A percentile compares a stretch with the other conserved stretches of the same genome.
phyloP scores from a whole-genome alignment of 2,329 filamentous ascomycete species.

The Coniochaeta sp. region DNA sequence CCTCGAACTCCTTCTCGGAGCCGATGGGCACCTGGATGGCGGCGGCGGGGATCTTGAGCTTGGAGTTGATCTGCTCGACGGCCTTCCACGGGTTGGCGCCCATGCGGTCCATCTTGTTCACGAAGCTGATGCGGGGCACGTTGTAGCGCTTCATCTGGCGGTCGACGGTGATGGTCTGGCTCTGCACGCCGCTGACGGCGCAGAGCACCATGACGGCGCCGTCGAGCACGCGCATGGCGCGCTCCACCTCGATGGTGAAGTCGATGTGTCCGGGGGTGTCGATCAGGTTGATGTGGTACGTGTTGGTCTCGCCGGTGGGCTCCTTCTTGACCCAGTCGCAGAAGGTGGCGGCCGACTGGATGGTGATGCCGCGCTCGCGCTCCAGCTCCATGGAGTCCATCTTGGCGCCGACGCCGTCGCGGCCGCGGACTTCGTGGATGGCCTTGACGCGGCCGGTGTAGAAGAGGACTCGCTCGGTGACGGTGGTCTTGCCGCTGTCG shows the following conservation, averaged over 20 bases:
- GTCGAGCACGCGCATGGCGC: slow-evolving; percentile 88
- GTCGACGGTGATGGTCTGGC: slow-evolving; percentile 96
- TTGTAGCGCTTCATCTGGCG: slow-evolving; percentile 99
- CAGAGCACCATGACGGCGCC: slow-evolving; percentile 98
- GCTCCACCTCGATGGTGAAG: slow-evolving; percentile 97
- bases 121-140: slow-evolving; percentile 87
- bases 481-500: slow-evolving; percentile 96
- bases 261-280: slow-evolving; percentile 98
- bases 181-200: slow-evolving; percentile 93
- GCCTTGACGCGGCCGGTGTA: slow-evolving; percentile 96
- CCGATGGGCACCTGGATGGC: slow-evolving; percentile 95
- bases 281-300: slow-evolving; percentile 96
- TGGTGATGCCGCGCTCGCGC: slow-evolving; percentile 97
- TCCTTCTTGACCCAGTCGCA: slow-evolving; percentile 92
- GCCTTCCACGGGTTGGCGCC: slow-evolving; percentile 97
- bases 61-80: slow-evolving; percentile 94
- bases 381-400: slow-evolving; percentile 99
- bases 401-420: slow-evolving; percentile 92
- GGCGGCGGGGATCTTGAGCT: slow-evolving; percentile 86
- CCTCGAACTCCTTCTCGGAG: slow-evolving; percentile 81
- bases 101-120: slow-evolving; percentile 99
- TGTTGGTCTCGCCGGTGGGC: slow-evolving; percentile 69
- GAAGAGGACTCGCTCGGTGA: slow-evolving; percentile 92
- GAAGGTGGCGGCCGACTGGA: slow-evolving; percentile 96
- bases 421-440: slow-evolving; percentile 94